Conservation (phyloP, 2,329 filamentous ascomycete genomes). For the Colletotrichum tofieldiae region DNA sequence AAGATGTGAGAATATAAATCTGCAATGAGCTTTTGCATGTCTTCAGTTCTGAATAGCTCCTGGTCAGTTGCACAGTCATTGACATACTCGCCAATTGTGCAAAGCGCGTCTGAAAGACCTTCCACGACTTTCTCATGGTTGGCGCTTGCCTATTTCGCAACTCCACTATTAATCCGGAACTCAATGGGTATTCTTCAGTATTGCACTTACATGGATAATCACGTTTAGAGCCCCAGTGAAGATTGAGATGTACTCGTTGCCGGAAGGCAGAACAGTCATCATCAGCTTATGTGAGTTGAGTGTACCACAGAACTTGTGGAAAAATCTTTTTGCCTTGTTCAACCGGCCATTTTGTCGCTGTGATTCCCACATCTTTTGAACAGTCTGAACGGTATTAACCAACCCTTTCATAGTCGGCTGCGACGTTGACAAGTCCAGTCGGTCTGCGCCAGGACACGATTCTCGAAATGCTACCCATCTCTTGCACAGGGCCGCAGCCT, state of each 20-base stretch:
- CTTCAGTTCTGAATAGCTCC: conserved; percentile 37
- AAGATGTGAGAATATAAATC: conserved; percentile 49
- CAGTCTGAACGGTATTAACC: conserved; percentile 29
- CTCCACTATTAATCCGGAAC: background rate
- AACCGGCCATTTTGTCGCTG: conserved; percentile 23
- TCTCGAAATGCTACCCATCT: conserved; percentile 42
- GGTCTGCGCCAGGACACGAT: conserved; percentile 32
- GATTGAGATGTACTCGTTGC: conserved; percentile 50
- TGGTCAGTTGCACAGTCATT: conserved; percentile 34
- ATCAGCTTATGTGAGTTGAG: conserved; percentile 47
- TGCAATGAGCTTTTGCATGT: conserved; percentile 36
- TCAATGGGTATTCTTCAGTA: background rate
- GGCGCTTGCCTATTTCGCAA: conserved; percentile 44
- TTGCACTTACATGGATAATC: conserved; percentile 44
- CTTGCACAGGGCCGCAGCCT: conserved; percentile 33
- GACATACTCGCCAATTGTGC: conserved; percentile 44
- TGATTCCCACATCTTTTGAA: conserved; percentile 1
- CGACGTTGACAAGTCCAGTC: conserved; percentile 23
- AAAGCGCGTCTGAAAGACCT: conserved; percentile 43
- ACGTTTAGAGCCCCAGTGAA: conserved; percentile 49
- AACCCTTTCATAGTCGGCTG: conserved; percentile 40
- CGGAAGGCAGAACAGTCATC: conserved; percentile 48
- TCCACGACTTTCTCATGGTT: conserved; percentile 47
- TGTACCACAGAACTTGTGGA: conserved; percentile 48
- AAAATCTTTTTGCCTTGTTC: conserved; percentile 40